Evolutionary conservation across 2,329 filamentous ascomycete genomes (phyloP).

Genomic region (Ascochyta viciae-villosae): DNA sequence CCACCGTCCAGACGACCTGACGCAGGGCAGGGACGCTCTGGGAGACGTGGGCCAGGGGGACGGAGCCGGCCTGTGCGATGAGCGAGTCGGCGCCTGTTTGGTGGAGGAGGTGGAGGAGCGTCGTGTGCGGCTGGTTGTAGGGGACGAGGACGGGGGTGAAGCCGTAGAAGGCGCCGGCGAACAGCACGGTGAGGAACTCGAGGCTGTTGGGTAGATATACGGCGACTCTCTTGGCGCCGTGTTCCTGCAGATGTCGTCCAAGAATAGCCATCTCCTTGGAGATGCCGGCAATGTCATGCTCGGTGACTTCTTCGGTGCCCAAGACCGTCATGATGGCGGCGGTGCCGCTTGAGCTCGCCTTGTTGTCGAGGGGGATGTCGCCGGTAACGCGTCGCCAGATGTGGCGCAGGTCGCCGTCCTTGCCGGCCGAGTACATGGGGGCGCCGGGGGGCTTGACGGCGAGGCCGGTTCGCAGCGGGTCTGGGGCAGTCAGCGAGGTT

Average conservation of each 20-base stretch:
- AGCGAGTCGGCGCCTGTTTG: constrained; percentile 79
- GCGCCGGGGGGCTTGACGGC: constrained; percentile 82
- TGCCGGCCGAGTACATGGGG: constrained; percentile 82
- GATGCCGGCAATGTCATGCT: constrained; percentile 74
- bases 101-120: constrained; percentile 74
- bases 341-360: constrained; percentile 67
- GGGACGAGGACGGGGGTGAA: constrained; percentile 85
- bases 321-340: constrained; percentile 80
- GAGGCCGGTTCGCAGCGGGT: constrained; percentile 49
- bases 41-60: constrained; percentile 78
- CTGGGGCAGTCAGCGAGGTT: constrained; percentile 16
- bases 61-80: constrained; percentile 83
- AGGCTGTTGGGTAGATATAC: constrained; percentile 93
- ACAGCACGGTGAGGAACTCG: constrained; percentile 81
- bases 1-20: constrained; percentile 89
- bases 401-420: constrained; percentile 89
- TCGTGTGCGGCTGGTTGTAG: constrained; percentile 75
- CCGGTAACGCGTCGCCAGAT: constrained; percentile 79
- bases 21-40: constrained; percentile 72
- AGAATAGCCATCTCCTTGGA: constrained; percentile 88
- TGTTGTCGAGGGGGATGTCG: constrained; percentile 69
- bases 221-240: constrained; percentile 75
- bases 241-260: constrained; percentile 75
- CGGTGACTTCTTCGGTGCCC: constrained; percentile 75
- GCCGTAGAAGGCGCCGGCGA: constrained; percentile 88